Conservation (phyloP, 768 basidiomycete species). For the Pleurotus tuber-regium region DNA sequence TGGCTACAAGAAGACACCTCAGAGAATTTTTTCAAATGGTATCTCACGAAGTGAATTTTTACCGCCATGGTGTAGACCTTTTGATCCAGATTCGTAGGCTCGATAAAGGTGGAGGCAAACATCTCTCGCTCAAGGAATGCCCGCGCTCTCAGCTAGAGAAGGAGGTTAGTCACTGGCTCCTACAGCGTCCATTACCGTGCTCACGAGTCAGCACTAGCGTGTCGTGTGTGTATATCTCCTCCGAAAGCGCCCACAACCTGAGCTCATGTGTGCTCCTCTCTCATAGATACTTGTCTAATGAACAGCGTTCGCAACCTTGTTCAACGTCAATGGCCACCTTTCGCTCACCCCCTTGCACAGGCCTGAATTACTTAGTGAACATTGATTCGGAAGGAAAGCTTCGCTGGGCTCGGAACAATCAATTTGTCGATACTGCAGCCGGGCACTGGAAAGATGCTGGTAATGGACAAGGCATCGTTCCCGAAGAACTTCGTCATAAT, state of each 20-base stretch:
- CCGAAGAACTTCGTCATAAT: conserved; percentile 26
- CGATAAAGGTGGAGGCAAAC: conserved; percentile 57
- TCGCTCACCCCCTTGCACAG: conserved; percentile 21
- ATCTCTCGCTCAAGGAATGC: conserved; percentile 55
- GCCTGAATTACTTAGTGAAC: conserved; percentile 63
- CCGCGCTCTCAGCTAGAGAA: conserved; percentile 57
- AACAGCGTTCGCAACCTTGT: too few species aligned
- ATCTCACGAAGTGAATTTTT: conserved; percentile 6
- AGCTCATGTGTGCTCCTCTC: neutral
- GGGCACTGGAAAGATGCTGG: conserved; percentile 64
- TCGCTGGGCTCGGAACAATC: conserved; percentile 55
- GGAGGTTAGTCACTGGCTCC: conserved; percentile 35
- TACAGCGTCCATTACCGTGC: neutral
- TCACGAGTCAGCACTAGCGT: conserved; percentile 25
- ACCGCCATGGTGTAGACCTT: neutral
- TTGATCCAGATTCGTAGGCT: conserved; percentile 39
- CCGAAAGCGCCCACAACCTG: neutral
- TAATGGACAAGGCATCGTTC: conserved; percentile 50
- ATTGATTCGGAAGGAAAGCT: conserved; percentile 53
- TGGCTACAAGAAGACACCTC: conserved; percentile 59
- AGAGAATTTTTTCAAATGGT: conserved; percentile 71
- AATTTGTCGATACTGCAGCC: conserved; percentile 58
- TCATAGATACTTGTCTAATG: conserved; percentile 51
- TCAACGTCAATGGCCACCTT: conserved; percentile 35
- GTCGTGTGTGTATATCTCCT: conserved; percentile 35